Evolutionary conservation across 768 basidiomycete genomes (phyloP).

Genomic region (Cyathus striatus): DNA sequence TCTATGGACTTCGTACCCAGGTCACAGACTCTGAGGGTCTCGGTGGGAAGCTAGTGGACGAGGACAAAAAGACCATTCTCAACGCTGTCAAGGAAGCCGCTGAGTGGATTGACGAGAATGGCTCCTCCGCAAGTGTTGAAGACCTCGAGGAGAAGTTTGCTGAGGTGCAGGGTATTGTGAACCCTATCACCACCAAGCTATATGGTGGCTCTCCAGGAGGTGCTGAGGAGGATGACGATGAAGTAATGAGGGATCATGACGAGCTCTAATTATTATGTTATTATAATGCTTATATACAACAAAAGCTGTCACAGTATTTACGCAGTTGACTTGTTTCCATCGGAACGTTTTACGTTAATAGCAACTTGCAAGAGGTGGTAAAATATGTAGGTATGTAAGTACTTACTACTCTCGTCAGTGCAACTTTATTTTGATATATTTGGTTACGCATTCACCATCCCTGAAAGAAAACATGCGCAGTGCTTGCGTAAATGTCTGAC

Average conservation of each 20-base stretch:
- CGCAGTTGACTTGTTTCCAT: too few relatives aligned
- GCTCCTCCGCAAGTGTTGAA: constrained; percentile 69
- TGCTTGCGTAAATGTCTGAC: too few relatives aligned
- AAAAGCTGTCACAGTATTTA: too few relatives aligned
- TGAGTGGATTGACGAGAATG: constrained; percentile 90
- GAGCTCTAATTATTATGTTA: constrained; percentile 31
- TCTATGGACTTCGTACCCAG: constrained; percentile 86
- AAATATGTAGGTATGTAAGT: too few relatives aligned
- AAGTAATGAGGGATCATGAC: constrained; percentile 37
- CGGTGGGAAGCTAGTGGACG: constrained; percentile 79
- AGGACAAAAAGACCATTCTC: constrained; percentile 81
- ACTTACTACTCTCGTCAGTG: too few relatives aligned
- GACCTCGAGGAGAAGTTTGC: constrained; percentile 90
- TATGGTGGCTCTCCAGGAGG: constrained; percentile 42
- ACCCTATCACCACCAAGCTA: constrained; percentile 83
- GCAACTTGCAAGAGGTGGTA: too few relatives aligned
- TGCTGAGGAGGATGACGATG: constrained; percentile 31
- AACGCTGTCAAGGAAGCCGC: constrained; percentile 81
- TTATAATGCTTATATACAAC: too few relatives aligned
- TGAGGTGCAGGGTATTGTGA: constrained; percentile 70
- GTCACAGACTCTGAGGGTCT: constrained; percentile 84
- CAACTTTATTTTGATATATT: too few relatives aligned
- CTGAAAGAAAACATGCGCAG: too few relatives aligned
- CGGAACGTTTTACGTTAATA: too few relatives aligned
- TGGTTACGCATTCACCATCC: too few relatives aligned